phyloP scores from a whole-genome alignment of 768 basidiomycete species.

The Jaapia argillacea region DNA sequence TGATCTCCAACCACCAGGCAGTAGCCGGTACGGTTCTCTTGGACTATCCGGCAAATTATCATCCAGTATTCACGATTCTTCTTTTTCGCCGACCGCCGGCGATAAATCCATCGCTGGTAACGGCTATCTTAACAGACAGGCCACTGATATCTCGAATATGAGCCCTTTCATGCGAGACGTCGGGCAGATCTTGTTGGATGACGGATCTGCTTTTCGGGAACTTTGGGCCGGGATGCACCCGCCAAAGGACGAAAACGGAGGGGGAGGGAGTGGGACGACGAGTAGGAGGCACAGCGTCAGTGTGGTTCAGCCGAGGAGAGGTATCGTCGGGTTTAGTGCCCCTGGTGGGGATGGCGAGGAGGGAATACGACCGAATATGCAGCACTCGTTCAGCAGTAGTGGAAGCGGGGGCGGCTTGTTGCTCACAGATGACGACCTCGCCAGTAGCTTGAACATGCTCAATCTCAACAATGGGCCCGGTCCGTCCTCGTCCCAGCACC shows the following conservation, averaged over 20 bases:
- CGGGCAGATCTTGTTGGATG: constrained; percentile 65
- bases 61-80: constrained; percentile 38
- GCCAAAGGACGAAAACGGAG: constrained; percentile 52
- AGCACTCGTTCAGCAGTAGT: constrained; percentile 16
- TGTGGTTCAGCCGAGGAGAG: constrained; percentile 65
- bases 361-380: constrained; percentile 20
- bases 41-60: constrained; percentile 47
- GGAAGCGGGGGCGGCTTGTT: constrained; percentile 49
- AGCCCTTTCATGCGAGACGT: constrained; percentile 82
- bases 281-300: constrained; percentile 78
- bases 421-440: constrained; percentile 75
- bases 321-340: constrained; percentile 62
- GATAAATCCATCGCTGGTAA: constrained; percentile 31
- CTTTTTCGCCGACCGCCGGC: constrained; percentile 36
- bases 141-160: constrained; percentile 63
- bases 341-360: constrained; percentile 41
- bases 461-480: constrained; percentile 37
- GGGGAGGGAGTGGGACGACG: constrained; percentile 68
- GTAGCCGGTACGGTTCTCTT: constrained; percentile 55
- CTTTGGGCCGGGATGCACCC: constrained; percentile 67
- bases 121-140: constrained; percentile 33
- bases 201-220: constrained; percentile 61
- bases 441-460: constrained; percentile 55
- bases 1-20: constrained; percentile 54
- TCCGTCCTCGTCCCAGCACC: constrained; percentile 35